Evolutionary conservation across 176 grass and related monocot species (phyloP), one percentile per base, ranked within the genome.

Genomic region (Tuctoria greenei): DNA sequence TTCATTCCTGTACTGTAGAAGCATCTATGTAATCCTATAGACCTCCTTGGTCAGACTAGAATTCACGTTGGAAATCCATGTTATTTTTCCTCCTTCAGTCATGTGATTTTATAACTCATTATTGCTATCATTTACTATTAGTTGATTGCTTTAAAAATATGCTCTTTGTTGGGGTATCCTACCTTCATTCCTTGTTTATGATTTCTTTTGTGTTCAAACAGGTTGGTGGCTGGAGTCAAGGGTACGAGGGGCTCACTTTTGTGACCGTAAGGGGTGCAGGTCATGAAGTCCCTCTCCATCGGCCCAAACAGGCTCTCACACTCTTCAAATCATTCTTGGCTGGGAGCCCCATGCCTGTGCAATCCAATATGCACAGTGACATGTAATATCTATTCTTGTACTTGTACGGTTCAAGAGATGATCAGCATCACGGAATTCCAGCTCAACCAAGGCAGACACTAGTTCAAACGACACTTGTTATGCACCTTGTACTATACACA

Each of bases 171-270:
- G 35, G 27, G 52, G 47, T 28, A 79, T 46, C 21, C 6, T 21
- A 34, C 5, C 47, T 74, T 26, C 43, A 73, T 63, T 79, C 64
- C 7, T 42, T 56, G 41, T 37, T 64, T 66, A 70, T 80, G 42
- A 79, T 55, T 60, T 62, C 17, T 41, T 72, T 23, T 79, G 34
- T 73, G 63, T 78, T 80, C 49, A 83, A 83, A 78, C 74, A 99
- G 95, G 95, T 99, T 60, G 95, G 91, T 82, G 91, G 95, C 77
- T 99, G 89, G 95, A 95, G 45, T 64, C 91, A 99, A 86, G 95
- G 78, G 39, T 99, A 99, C 16, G 37, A 80, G 73, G 95, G 95
- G 43, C 89, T 99, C 54, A 92, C 81, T 17, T 95, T 95, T 73
- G 89, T 99, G 69, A 86, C 89, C 0, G 86, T 98, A 39, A 94